Base-by-base conservation (phyloP, 495 filamentous ascomycete genomes). In the Penicillium ucsense region DNA sequence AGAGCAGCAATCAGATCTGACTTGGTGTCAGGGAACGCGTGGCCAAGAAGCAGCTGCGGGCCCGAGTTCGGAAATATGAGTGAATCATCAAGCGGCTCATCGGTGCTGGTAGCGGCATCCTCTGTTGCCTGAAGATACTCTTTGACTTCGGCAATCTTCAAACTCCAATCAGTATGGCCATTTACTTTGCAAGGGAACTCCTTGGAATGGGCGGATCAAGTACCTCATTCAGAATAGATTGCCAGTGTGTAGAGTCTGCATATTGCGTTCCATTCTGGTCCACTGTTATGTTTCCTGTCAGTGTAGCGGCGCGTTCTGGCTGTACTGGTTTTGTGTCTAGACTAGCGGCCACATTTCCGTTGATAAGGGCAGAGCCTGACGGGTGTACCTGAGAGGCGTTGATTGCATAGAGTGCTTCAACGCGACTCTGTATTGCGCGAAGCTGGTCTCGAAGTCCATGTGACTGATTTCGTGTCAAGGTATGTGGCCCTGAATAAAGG, bases 261-360 rank as follows among this genome's bases (percentile, higher is more conserved):
- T 72, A 71, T 37, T 59, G 51, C 8, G 59, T 51, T 27, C 65
- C 62, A n/a, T 56, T 56, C 8, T 58, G 31, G 27, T 58, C 49
- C 39, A 92, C 82, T 56, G 81, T 84, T 52, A 94, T 74, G 35
- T 84, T 74, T 20, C 88, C 88, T 32, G 91, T 73, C 31, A 45
- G 51, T 20, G 20, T 20, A 20, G 20, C 20, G 20, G 20, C 20
- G 20, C 20, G 20, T 32, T 44, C 47, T 20, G 40, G 27, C 6
- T 5, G 8, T 34, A 11, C 28, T 34, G 12, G 27, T 35, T 34
- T 4, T 32, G 31, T 34, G 31, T n/a, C 11, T 30, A 28, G n/a
- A 32, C 42, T 9, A 36, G 42, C 20, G 1, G 20, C 20, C 20
- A 1, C 20, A 20, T 20, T 20, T 20, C 20, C 20, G 2, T 1